Percentiles rank a stretch among this genome's conserved stretches.
Conservation (phyloP, 2,329 filamentous ascomycete species). For the Clonostachys chloroleuca region DNA sequence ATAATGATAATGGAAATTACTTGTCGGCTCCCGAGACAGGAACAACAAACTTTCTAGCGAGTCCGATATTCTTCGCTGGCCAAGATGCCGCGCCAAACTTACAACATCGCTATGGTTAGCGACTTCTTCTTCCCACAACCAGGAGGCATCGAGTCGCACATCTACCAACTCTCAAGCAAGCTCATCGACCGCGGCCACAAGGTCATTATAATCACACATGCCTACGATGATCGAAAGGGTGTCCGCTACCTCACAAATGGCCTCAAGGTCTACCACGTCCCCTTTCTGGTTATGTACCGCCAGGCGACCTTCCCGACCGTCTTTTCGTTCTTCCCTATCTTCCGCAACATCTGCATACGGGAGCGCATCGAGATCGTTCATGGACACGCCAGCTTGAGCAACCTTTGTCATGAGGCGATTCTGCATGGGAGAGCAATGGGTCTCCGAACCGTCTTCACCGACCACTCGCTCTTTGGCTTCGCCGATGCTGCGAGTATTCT, state of each 20-base stretch:
- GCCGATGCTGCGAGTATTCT: conserved; percentile 94
- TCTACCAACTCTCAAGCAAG: conserved; percentile 95
- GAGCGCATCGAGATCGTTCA: conserved; percentile 97
- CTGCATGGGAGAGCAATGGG: conserved; percentile 96
- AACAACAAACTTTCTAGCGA: too few relatives aligned
- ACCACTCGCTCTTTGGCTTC: conserved; percentile 96
- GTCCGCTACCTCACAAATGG: conserved; percentile 96
- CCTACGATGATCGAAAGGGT: conserved; percentile 85
- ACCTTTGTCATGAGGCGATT: conserved; percentile 90
- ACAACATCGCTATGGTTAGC: conserved; percentile 86
- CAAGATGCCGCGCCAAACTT: conserved; percentile 50
- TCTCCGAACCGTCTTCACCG: conserved; percentile 90
- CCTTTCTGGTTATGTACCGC: conserved; percentile 93
- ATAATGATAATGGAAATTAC: too few relatives aligned
- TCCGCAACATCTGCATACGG: conserved; percentile 90
- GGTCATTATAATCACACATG: conserved; percentile 95
- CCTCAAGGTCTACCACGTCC: conserved; percentile 96
- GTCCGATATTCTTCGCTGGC: conserved; percentile 3
- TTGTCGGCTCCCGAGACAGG: too few relatives aligned
- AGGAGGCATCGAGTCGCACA: conserved; percentile 94
- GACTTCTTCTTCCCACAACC: conserved; percentile 99
- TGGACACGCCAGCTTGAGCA: conserved; percentile 92
- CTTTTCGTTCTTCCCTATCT: conserved; percentile 98
- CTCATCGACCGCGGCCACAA: conserved; percentile 97
- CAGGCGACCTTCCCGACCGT: conserved; percentile 92